Evolutionary conservation across 2,329 filamentous ascomycete genomes (phyloP).

Genomic region (Calonectria pseudoreteaudii): DNA sequence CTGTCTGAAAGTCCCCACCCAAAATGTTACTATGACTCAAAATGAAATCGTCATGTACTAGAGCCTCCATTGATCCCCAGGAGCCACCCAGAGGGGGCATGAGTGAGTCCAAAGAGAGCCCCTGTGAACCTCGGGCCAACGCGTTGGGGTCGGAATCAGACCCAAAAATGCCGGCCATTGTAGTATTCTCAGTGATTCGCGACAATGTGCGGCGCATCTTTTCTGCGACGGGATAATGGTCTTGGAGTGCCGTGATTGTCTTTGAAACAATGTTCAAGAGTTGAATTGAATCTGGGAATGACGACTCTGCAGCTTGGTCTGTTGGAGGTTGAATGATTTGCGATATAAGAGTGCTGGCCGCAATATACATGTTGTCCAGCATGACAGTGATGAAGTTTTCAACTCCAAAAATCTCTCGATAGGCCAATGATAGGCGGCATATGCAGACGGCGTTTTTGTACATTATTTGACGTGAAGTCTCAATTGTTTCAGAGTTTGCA

Average conservation of each 20-base stretch:
- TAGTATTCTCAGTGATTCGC: not conserved
- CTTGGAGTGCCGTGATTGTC: not conserved
- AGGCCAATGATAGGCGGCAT: not conserved
- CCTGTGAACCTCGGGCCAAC: not conserved
- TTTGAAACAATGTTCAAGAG: not conserved
- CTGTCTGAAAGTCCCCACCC: not conserved
- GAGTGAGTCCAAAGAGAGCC: not conserved
- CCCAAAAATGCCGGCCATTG: not conserved
- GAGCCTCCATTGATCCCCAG: conserved; percentile 13
- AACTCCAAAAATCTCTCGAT: conserved; percentile 4
- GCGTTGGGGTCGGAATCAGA: not conserved
- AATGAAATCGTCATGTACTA: conserved; percentile 6
- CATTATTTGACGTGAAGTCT: not conserved
- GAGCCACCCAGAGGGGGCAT: not conserved
- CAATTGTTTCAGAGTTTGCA: not conserved
- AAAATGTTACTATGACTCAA: conserved; percentile 3
- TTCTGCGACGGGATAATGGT: not conserved
- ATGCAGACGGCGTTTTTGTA: not conserved
- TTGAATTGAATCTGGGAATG: not conserved
- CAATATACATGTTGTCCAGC: conserved; percentile 15
- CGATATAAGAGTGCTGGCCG: not conserved
- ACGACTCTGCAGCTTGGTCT: not conserved
- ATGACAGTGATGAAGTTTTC: conserved; percentile 16
- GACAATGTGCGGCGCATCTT: not conserved
- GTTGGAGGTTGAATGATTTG: conserved; percentile 1